phyloP scores from a whole-genome alignment of 2,329 filamentous ascomycete genomes.

The Trichophaea hybrida region DNA sequence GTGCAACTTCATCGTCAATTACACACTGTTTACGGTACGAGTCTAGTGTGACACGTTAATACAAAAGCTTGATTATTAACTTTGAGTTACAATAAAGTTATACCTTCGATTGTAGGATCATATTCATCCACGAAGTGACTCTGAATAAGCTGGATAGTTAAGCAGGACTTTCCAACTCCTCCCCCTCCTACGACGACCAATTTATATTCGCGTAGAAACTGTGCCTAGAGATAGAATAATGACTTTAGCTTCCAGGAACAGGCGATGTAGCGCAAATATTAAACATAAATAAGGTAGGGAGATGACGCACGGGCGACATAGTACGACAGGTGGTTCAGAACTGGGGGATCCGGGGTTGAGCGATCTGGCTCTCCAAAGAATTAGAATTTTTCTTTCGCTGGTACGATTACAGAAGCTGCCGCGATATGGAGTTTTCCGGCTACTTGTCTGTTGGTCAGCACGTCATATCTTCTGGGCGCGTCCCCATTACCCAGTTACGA shows the following conservation, averaged over 20 bases:
- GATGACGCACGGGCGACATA: conserved; percentile 20
- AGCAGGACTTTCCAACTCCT: conserved; percentile 96
- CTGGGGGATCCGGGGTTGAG: background rate
- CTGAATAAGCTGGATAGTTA: conserved; percentile 92
- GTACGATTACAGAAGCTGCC: background rate
- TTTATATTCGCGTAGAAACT: conserved; percentile 88
- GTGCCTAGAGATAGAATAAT: conserved; percentile 28
- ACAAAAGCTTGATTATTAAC: background rate
- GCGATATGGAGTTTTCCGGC: background rate
- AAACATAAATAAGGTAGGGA: conserved; percentile 3
- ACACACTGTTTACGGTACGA: conserved; percentile 99
- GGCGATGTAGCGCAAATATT: background rate
- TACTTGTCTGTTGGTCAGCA: background rate
- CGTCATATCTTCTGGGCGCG: background rate
- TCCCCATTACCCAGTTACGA: background rate
- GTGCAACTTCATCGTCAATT: conserved; percentile 93
- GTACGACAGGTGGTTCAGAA: background rate
- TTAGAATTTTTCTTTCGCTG: background rate
- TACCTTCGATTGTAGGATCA: conserved; percentile 97
- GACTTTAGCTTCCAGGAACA: conserved; percentile 2
- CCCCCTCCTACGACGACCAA: conserved; percentile 94
- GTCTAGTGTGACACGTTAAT: conserved; percentile 42
- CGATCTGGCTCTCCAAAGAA: background rate
- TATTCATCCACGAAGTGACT: conserved; percentile 99
- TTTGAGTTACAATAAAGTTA: conserved; percentile 27